Base-by-base conservation (phyloP, 371 early-diverging fungal genomes). In the Cokeromyces recurvatus region DNA sequence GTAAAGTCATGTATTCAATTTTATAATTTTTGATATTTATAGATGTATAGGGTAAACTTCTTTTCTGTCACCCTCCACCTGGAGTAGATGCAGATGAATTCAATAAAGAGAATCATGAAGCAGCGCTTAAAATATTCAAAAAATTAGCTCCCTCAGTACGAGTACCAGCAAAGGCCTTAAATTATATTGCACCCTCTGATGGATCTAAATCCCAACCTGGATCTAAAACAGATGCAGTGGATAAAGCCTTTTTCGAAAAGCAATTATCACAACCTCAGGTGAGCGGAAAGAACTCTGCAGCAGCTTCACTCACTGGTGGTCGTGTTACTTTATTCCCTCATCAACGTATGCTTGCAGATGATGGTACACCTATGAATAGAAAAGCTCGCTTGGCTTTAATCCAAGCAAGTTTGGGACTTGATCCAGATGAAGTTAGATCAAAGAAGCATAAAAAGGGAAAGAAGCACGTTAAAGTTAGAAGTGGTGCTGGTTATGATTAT, bases 61-160 rank as follows among this genome's bases (percentile, higher is more conserved):
- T 94, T 9, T 94, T 73, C 78, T 87, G 90, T 57, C 80, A 85
- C 34, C 92, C 95, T 32, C 95, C 95, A 46, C 92, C 92, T 6
- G 51, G 50, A 19, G 55, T 61, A 15, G 73, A 81, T 34, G 62
- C 61, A 17, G 21, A 49, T 12, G 78, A 79, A 32, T 95, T 94
- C 73, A 95, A 94, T 66, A 57, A 52, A 29, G 89, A 90, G 50
- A 78, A 84, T 38, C 84, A 90, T 62, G 74, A 78, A 31, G 66
- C 71, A 14, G 79, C 89, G 24, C 68, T 79, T 23, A 69, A 66
- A 23, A 58, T 62, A 10, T 53, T 78, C 35, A 74, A 75, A 40
- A 81, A 81, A 52, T 40, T 70, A 25, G 67, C 72, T 19, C 81
- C 78, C 1, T 66, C 73, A 0, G 64, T 66, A 16, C 72, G 78